Conservation (phyloP, 2,329 filamentous ascomycete genomes). For the Diplocarpon rosae region DNA sequence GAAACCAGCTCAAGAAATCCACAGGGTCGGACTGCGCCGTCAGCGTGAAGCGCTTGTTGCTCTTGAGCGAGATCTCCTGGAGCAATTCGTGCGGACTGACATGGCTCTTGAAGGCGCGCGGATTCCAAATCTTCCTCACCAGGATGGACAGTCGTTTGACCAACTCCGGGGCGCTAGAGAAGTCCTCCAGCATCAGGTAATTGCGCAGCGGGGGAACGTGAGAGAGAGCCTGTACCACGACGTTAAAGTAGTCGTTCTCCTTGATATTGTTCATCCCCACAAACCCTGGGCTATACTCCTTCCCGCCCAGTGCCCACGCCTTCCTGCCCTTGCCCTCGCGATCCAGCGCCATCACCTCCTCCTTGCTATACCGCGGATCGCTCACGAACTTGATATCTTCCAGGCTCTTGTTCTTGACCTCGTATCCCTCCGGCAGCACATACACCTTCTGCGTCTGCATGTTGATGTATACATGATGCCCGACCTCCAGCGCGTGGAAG, state of each 20-base stretch:
- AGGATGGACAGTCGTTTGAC: constrained; percentile 81
- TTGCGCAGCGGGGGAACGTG: constrained; percentile 86
- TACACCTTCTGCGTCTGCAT: constrained; percentile 88
- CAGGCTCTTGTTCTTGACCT: constrained; percentile 85
- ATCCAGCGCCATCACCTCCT: constrained; percentile 73
- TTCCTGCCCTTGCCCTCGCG: constrained; percentile 38
- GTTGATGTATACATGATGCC: constrained; percentile 97
- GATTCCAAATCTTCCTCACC: constrained; percentile 96
- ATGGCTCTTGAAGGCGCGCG: constrained; percentile 88
- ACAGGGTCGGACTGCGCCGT: constrained; percentile 89
- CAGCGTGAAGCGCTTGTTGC: constrained; percentile 84
- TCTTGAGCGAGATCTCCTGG: constrained; percentile 83
- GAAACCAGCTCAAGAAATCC: constrained; percentile 93
- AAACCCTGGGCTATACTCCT: constrained; percentile 84
- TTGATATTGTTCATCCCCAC: constrained; percentile 99
- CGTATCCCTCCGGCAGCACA: constrained; percentile 90
- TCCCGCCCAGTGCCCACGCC: constrained; percentile 69
- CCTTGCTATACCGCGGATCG: constrained; percentile 73
- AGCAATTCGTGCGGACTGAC: constrained; percentile 95
- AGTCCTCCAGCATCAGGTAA: constrained; percentile 80
- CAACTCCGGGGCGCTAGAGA: constrained; percentile 64
- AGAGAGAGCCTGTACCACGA: constrained; percentile 80
- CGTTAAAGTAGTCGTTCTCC: constrained; percentile 97
- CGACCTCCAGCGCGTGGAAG: constrained; percentile 90
- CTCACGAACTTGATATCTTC: constrained; percentile 98